A percentile compares a stretch with the other conserved stretches of the same genome.
phyloP scores from a whole-genome alignment of 805 yeast species.

The Candida odintsovae region DNA sequence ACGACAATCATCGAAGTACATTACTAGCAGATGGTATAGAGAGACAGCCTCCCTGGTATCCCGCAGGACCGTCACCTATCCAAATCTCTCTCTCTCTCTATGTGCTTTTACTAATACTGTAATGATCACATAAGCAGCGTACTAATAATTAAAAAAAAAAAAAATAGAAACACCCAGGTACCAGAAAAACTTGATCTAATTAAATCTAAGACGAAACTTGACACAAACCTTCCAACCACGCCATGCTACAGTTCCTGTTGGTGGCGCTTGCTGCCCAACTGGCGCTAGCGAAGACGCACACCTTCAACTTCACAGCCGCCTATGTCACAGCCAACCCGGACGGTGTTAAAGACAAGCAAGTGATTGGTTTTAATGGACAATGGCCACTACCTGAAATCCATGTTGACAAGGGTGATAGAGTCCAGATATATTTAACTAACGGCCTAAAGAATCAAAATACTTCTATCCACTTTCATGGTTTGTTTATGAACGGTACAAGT shows the following conservation, averaged over 20 bases:
- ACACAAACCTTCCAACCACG: background rate
- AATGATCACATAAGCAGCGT: background rate
- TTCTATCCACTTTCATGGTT: constrained; percentile 75
- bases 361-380: constrained; percentile 61
- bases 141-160: too few species aligned
- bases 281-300: constrained; percentile 37
- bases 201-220: background rate
- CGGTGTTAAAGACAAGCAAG: constrained; percentile 47
- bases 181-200: background rate
- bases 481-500: constrained; percentile 55
- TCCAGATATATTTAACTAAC: constrained; percentile 55
- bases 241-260: background rate
- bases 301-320: constrained; percentile 48
- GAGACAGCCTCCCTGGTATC: too few species aligned
- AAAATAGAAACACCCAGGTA: background rate
- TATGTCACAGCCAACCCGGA: constrained; percentile 67
- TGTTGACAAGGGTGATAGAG: constrained; percentile 57
- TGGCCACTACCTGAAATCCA: constrained; percentile 75
- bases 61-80: too few species aligned
- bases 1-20: too few species aligned
- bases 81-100: too few species aligned
- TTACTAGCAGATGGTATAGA: too few species aligned
- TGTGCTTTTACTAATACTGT: too few species aligned
- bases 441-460: constrained; percentile 49
- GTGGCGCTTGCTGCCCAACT: constrained; percentile 3